These are phyloP conservation scores for Xylariaceae sp. DNA, from an alignment of 2,329 filamentous ascomycete species.

Conservation along the genomic window DNA sequence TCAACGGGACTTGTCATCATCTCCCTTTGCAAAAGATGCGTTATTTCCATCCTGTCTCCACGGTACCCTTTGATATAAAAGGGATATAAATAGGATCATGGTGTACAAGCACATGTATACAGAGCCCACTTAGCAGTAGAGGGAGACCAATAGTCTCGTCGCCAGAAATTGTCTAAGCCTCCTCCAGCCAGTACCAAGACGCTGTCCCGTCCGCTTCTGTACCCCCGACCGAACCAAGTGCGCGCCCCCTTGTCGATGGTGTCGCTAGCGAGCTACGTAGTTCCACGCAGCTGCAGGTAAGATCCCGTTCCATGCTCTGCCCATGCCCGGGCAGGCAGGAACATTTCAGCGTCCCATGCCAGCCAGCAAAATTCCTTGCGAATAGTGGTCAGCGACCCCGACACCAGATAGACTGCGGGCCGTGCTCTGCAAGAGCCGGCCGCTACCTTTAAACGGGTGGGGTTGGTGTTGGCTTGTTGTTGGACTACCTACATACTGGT, in stretches of 20 bases:
- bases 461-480: too few relatives aligned
- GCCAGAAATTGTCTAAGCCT: conserved; percentile 16
- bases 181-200: background rate
- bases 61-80: background rate
- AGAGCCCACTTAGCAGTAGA: conserved; percentile 2
- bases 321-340: conserved; percentile 12
- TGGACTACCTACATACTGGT: too few relatives aligned
- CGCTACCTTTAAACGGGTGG: too few relatives aligned
- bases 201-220: conserved; percentile 7
- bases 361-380: too few relatives aligned
- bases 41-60: background rate
- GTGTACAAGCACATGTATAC: conserved; percentile 2
- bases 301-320: background rate
- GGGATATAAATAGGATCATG: conserved; percentile 20
- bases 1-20: background rate
- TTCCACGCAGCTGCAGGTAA: background rate
- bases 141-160: conserved; percentile 9
- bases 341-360: background rate
- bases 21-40: background rate
- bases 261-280: conserved; percentile 5
- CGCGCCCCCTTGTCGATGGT: conserved; percentile 11
- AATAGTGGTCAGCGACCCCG: too few relatives aligned
- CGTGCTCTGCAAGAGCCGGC: background rate
- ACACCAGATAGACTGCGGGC: background rate
- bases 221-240: conserved; percentile 6